These are phyloP conservation scores for Neurospora sp. DNA, from an alignment of 2,329 filamentous ascomycete species.

Conservation along the genomic window DNA sequence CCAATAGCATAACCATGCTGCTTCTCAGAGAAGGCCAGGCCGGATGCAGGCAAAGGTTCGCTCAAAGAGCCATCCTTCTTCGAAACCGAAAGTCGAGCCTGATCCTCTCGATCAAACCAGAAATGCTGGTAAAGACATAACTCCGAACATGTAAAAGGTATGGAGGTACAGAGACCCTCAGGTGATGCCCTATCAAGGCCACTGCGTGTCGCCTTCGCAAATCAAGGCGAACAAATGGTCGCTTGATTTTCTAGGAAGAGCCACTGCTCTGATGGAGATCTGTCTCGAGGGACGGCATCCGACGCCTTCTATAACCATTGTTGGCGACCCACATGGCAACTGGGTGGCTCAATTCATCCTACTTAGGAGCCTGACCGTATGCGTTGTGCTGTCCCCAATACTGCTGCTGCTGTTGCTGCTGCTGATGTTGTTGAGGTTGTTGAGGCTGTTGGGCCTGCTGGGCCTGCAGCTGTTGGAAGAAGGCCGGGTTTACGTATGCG, in stretches of 20 bases:
- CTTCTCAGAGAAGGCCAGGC: not conserved
- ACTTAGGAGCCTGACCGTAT: constrained; percentile 9
- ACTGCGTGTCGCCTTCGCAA: not conserved
- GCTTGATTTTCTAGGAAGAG: not conserved
- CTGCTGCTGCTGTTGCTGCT: constrained; percentile 7
- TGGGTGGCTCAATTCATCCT: not conserved
- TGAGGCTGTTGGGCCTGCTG: constrained; percentile 16
- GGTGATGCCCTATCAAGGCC: not conserved
- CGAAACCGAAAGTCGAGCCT: not conserved
- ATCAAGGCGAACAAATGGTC: not conserved
- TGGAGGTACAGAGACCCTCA: not conserved
- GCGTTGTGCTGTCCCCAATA: constrained; percentile 13
- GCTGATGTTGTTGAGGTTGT: constrained; percentile 6
- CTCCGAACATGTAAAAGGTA: not conserved
- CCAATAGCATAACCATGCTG: not conserved
- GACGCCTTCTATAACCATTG: not conserved
- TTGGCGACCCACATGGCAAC: not conserved
- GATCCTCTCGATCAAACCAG: not conserved
- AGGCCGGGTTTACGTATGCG: constrained; percentile 47
- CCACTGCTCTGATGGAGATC: too few species aligned
- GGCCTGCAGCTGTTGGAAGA: constrained; percentile 38
- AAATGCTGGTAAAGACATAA: not conserved
- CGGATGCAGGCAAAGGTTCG: not conserved
- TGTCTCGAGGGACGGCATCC: not conserved
- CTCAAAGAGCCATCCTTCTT: not conserved